A percentile compares a stretch with the other conserved stretches of the same genome.
These are phyloP conservation scores for Monosporozyma yasuniensis DNA, from an alignment of 805 yeast genomes.

Conservation along the genomic window DNA sequence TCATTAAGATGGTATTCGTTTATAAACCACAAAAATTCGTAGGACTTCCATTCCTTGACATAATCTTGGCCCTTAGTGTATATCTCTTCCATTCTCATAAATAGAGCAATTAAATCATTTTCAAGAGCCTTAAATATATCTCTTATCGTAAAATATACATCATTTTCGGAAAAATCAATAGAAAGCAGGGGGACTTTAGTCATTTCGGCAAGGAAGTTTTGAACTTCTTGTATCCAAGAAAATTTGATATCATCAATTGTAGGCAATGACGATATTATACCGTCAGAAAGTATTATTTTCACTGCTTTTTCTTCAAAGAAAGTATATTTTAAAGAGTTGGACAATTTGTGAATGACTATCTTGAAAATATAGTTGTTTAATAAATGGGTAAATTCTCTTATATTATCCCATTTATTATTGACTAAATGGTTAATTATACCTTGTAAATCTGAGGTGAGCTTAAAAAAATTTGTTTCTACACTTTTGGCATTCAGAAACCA, in stretches of 20 bases:
- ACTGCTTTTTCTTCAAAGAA: conserved; percentile 1
- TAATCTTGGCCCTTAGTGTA: neutral
- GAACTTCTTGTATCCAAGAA: neutral
- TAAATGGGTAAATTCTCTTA: neutral
- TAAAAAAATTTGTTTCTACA: neutral
- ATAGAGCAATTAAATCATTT: neutral
- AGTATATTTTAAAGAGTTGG: neutral
- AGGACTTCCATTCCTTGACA: neutral
- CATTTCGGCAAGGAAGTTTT: neutral
- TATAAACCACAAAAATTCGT: conserved; percentile 7
- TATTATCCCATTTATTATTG: neutral
- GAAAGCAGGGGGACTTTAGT: neutral
- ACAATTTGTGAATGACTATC: neutral
- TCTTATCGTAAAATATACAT: neutral
- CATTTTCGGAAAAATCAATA: neutral
- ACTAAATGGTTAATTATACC: conserved; percentile 1
- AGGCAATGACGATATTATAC: neutral
- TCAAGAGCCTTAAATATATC: neutral
- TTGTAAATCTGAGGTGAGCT: conserved; percentile 3
- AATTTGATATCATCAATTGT: neutral
- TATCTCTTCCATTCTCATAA: neutral
- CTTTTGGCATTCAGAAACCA: neutral
- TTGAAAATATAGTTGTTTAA: conserved; percentile 5
- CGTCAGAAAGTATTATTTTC: neutral
- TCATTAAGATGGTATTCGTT: conserved; percentile 6